Evolutionary conservation across 257 asterid species (phyloP), one percentile per base, ranked within the genome.

Genomic region (Gynochthodes officinalis): DNA sequence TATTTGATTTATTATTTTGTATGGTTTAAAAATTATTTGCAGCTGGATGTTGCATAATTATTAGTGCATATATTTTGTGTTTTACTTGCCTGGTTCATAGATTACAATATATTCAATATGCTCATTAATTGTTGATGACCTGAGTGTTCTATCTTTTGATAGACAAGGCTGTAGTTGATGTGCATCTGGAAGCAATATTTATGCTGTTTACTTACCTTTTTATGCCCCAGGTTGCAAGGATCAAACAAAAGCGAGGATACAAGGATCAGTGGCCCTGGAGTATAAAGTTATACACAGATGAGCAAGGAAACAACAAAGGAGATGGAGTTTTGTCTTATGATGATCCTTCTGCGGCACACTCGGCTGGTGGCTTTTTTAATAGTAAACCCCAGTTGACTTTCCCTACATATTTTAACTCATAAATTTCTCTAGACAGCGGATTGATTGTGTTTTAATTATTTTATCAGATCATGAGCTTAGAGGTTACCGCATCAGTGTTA

Each of bases 261-360:
- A 95, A 92, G 87, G 99, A 95, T 79, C 99, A 95, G 73, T 95
- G 99, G 99, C 99, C 99, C 35, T 95, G 96, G 96, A 95, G 97
- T 80, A 95, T 95, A 82, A 95, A 95, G 78, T 28, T 95, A 42
- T 95, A 95, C 84, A 86, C 97, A 4, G 97, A 95, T 83, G 99
- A 92, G 62, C 90, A 90, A 62, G 99, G 99, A 77, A 92, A 90
- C 55, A 95, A 88, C 78, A 95, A 95, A 86, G 99, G 99, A 60
- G 99, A 95, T 85, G 99, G 85, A 54, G 98, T 92, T 78, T 82
- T 95, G 77, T 89, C 99, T 4, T 95, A 92, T 75, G 99, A 95
- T 81, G 99, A 95, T 82, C 99, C 99, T 64, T 92, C 96, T 23
- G 99, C 99, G 37, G 99, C 99, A 13, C 99, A 95, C 80, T 86